phyloP scores from a whole-genome alignment of 305 asterid species.

The Solanum hybrid region DNA sequence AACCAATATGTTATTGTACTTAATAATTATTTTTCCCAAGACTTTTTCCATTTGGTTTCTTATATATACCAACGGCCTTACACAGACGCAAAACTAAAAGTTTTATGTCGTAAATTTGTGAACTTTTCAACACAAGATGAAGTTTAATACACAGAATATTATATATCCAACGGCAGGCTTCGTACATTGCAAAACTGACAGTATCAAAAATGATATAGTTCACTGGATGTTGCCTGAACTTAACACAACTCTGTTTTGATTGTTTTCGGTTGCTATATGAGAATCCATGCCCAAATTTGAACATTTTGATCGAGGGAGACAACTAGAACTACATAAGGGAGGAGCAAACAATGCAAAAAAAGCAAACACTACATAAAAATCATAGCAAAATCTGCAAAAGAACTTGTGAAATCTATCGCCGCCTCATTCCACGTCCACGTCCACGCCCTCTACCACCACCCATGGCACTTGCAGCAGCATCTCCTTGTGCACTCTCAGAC shows the following conservation, averaged over 20 bases:
- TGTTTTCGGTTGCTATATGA: background rate
- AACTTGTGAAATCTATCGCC: conserved; percentile 29
- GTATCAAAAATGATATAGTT: background rate
- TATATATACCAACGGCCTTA: background rate
- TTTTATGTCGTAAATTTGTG: background rate
- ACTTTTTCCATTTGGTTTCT: background rate
- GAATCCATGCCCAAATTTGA: background rate
- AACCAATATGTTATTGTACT: background rate
- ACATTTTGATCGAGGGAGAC: background rate
- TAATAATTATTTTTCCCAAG: background rate
- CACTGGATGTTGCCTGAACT: background rate
- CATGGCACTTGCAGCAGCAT: conserved; percentile 77
- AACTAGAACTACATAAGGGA: background rate
- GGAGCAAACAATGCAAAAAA: background rate
- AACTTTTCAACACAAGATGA: background rate
- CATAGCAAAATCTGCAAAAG: background rate
- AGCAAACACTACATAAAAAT: background rate
- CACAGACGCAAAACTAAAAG: background rate
- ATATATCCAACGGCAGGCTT: background rate
- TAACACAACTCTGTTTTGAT: background rate
- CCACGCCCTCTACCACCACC: conserved; percentile 93
- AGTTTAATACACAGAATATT: background rate
- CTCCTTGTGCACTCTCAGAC: conserved; percentile 99
- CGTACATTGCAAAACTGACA: background rate
- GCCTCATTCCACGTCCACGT: conserved; percentile 91